phyloP scores from a whole-genome alignment of 768 basidiomycete genomes.

The Mrakia frigida region DNA sequence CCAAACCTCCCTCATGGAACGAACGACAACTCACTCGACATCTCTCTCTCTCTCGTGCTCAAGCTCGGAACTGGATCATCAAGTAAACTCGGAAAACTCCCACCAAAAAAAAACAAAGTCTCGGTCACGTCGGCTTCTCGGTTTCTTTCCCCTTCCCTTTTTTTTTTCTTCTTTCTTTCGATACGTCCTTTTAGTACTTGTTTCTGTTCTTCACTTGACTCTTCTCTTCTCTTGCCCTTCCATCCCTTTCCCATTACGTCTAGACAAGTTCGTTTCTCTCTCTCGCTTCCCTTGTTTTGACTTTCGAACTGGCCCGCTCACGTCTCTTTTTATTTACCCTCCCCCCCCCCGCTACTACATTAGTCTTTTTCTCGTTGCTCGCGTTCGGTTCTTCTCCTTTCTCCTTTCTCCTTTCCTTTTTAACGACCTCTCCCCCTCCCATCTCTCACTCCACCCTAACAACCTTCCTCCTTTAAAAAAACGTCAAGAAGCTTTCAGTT shows the following conservation, averaged over 20 bases:
- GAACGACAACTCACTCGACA: neutral
- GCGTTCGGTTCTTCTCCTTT: neutral
- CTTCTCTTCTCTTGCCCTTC: neutral
- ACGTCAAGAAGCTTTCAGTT: no score
- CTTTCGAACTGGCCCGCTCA: neutral
- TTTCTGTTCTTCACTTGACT: neutral
- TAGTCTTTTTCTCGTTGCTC: neutral
- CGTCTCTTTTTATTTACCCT: neutral
- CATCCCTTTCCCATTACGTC: neutral
- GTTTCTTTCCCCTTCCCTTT: neutral
- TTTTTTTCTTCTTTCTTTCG: neutral
- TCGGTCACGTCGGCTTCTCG: conserved; percentile 7
- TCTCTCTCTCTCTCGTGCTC: neutral
- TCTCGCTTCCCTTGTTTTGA: neutral
- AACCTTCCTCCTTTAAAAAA: neutral
- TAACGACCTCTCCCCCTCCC: neutral
- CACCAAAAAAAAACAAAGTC: neutral
- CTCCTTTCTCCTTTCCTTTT: neutral
- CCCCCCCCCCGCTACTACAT: neutral
- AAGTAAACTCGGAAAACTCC: neutral
- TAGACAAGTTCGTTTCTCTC: neutral
- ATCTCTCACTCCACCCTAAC: neutral
- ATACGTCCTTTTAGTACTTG: neutral
- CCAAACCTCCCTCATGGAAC: neutral
- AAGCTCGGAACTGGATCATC: neutral